Evolutionary conservation across 176 grass and related monocot genomes (phyloP).

Genomic region (Triticum dicoccoides): DNA sequence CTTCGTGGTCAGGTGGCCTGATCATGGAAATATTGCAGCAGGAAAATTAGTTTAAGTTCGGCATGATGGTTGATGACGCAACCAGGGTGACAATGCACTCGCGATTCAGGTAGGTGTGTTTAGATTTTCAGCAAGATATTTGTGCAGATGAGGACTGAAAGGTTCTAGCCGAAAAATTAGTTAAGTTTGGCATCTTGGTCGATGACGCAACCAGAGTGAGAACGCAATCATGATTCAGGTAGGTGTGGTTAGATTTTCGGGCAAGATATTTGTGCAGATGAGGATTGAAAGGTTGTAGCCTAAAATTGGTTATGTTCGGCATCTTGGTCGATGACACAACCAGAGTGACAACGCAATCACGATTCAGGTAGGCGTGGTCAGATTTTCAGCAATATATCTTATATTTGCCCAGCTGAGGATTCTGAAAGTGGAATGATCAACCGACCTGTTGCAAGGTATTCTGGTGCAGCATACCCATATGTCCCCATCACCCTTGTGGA

Average conservation of each 20-base stretch:
- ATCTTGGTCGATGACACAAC: background rate
- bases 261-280: conserved; percentile 16
- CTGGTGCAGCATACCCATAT: conserved; percentile 81
- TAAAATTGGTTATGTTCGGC: background rate
- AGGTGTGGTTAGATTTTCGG: background rate
- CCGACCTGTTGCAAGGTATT: conserved; percentile 79
- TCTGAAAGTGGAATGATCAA: background rate
- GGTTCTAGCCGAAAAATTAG: background rate
- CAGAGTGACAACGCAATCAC: background rate
- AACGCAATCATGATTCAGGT: background rate
- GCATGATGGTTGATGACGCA: background rate
- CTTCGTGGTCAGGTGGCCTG: conserved; percentile 69
- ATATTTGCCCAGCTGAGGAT: background rate
- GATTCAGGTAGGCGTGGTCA: background rate
- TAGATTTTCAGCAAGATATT: no score
- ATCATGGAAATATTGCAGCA: background rate
- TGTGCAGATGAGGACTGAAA: conserved; percentile 20
- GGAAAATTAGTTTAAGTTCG: background rate
- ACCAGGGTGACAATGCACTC: background rate
- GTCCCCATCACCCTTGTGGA: conserved; percentile 91
- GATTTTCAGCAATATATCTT: background rate
- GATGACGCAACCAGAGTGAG: background rate
- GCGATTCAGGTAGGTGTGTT: background rate
- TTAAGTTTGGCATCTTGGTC: background rate
- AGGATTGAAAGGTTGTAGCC: background rate